Conservation (phyloP, 2,329 filamentous ascomycete genomes). For the Aspergillus nomiae region DNA sequence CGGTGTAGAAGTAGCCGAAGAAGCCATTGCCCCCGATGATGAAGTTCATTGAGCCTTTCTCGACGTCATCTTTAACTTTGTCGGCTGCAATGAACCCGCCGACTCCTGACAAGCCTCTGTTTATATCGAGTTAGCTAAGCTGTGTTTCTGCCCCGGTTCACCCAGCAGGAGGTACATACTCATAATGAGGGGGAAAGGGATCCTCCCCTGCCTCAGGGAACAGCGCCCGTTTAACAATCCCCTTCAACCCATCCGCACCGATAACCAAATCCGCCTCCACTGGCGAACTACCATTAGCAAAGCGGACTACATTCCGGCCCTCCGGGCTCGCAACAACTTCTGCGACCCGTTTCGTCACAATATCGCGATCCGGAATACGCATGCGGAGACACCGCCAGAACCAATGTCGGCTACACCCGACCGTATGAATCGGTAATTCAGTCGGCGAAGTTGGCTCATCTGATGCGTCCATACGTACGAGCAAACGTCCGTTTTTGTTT, state of each 20-base stretch:
- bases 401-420: slow-evolving; percentile 41
- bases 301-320: slow-evolving; percentile 32
- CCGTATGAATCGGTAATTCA: slow-evolving; percentile 28
- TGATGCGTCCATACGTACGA: slow-evolving; percentile 29
- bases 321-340: slow-evolving; percentile 28
- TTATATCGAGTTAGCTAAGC: background rate
- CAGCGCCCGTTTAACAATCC: slow-evolving; percentile 37
- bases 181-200: slow-evolving; percentile 43
- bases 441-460: background rate
- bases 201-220: slow-evolving; percentile 37
- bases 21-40: slow-evolving; percentile 53
- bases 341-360: slow-evolving; percentile 37
- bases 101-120: slow-evolving; percentile 47
- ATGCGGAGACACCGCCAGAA: slow-evolving; percentile 41
- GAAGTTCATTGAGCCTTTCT: slow-evolving; percentile 44
- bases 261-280: slow-evolving; percentile 45
- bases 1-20: slow-evolving; percentile 51
- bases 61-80: slow-evolving; percentile 31
- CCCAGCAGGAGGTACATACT: slow-evolving; percentile 28
- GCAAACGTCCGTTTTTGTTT: slow-evolving; percentile 36
- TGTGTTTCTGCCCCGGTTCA: background rate
- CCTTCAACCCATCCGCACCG: slow-evolving; percentile 46
- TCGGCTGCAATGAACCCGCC: slow-evolving; percentile 47
- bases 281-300: slow-evolving; percentile 36
- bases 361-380: slow-evolving; percentile 36